Evolutionary conservation across 129 eudicot genomes (phyloP), one percentile per base, ranked within the genome.

Genomic region (Erigeron canadensis): DNA sequence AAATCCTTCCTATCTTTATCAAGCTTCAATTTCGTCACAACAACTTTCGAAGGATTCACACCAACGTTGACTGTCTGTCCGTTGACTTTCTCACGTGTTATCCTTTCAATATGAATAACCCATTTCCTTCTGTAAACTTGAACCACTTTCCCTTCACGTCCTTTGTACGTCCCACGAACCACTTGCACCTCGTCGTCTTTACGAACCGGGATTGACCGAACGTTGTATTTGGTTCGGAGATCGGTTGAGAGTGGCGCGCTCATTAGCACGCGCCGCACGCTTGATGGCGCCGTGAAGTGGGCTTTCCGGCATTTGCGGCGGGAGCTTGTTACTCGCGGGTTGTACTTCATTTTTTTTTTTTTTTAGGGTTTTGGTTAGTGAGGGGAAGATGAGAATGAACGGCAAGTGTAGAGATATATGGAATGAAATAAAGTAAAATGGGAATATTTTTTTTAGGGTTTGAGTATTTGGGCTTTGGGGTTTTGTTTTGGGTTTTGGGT

Each of bases 261-360:
- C 96, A 88, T 86, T 0, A 88, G 76, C 22, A 88, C 87, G 18
- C 91, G 89, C 61, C 88, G 91, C 43, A 83, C 85, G 77, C 88
- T 83, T 13, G 91, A 88, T 38, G 91, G 91, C 5, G 96, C 89
- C 0, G 84, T 74, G 81, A 88, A 88, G 80, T 88, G 96, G 0
- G 89, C 96, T 83, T 88, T 88, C 4, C 95, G 80, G 86, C 76
- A 77, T 84, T 88, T 88, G 47, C 91, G 88, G 10, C 95, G 86
- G 18, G 86, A 88, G 79, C 85, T 75, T 19, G 84, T 67, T 0
- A 88, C 90, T 19, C 90, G 39, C 0, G 91, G 87, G 57, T 86
- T 88, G 70, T 79, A 79, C 89, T 88, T 88, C 91, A 88, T 88
- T 62, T 75, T 82, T 22, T 56, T 75, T 8, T 60, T 72, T 51